Conservation (phyloP, 2,329 filamentous ascomycete genomes). For the Beauveria australis region DNA sequence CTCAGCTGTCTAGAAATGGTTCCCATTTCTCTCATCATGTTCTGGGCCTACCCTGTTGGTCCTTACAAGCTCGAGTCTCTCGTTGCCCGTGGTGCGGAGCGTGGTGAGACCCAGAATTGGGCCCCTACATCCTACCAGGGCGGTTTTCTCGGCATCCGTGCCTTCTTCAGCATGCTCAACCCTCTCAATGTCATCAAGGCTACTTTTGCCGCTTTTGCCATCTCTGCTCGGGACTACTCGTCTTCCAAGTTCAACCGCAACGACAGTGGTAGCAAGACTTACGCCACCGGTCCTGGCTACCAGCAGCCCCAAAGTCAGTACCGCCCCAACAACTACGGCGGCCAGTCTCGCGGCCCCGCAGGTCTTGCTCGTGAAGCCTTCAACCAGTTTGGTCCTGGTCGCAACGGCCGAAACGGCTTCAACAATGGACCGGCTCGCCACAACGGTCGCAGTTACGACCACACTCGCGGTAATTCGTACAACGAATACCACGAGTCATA, state of each 20-base stretch:
- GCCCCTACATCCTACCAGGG: conserved; percentile 17
- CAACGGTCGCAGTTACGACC: conserved; percentile 1
- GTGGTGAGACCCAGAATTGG: conserved; percentile 10
- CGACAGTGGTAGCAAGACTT: not conserved
- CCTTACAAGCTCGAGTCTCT: conserved; percentile 17
- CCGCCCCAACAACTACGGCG: not conserved
- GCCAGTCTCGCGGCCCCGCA: not conserved
- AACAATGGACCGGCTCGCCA: not conserved
- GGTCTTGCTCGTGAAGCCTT: conserved; percentile 4
- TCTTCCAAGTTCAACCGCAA: conserved; percentile 2
- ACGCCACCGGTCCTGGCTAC: conserved; percentile 6
- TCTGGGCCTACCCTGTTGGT: conserved; percentile 17
- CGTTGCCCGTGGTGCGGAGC: conserved; percentile 3
- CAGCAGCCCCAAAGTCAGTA: conserved; percentile 5
- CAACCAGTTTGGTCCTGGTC: conserved; percentile 2
- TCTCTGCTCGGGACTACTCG: conserved; percentile 1
- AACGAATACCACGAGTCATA: conserved; percentile 6
- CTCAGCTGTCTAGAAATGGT: conserved; percentile 20
- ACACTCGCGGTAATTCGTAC: conserved; percentile 7
- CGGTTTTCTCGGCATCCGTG: conserved; percentile 15
- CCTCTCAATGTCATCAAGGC: conserved; percentile 13
- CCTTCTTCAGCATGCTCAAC: conserved; percentile 12
- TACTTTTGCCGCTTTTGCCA: conserved; percentile 1
- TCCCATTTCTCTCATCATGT: conserved; percentile 17
- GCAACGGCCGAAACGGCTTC: not conserved